phyloP scores from a whole-genome alignment of 257 asterid species.

The Solanum sparsipilum region DNA sequence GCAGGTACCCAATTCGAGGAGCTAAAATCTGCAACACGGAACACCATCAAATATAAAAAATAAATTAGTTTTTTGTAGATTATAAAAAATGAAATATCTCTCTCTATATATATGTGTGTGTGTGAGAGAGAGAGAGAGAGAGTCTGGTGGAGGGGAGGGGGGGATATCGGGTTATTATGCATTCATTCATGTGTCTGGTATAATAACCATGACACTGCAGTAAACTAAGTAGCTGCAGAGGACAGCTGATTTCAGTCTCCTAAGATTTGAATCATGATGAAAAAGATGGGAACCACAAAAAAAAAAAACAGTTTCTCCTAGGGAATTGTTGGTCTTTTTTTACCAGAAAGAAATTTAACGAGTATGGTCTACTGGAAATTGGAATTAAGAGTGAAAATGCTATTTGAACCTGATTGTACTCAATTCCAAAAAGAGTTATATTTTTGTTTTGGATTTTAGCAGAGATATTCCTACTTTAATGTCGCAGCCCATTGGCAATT shows the following conservation, averaged over 20 bases:
- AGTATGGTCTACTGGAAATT: neutral
- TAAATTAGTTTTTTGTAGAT: neutral
- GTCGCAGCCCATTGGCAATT: neutral
- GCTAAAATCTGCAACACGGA: conserved; percentile 66
- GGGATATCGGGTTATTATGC: neutral
- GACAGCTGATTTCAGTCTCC: neutral
- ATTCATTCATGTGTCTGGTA: neutral
- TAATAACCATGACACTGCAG: neutral
- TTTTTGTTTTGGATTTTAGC: neutral
- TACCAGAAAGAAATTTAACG: neutral
- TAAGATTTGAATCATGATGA: neutral
- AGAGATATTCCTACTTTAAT: neutral
- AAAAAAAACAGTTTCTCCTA: neutral
- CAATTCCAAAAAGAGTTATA: neutral
- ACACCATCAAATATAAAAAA: conserved; percentile 2
- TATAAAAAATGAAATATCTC: neutral
- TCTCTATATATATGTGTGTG: neutral
- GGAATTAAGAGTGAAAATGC: neutral
- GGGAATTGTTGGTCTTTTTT: neutral
- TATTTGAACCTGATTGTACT: neutral
- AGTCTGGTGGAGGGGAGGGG: neutral
- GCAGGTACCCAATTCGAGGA: conserved; percentile 88
- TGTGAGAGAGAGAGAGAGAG: neutral
- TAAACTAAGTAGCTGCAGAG: neutral
- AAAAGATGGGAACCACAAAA: neutral